Evolutionary conservation across 306 rosid genomes (phyloP), one percentile per base, ranked within the genome.

Genomic region (Fragaria ananassa): DNA sequence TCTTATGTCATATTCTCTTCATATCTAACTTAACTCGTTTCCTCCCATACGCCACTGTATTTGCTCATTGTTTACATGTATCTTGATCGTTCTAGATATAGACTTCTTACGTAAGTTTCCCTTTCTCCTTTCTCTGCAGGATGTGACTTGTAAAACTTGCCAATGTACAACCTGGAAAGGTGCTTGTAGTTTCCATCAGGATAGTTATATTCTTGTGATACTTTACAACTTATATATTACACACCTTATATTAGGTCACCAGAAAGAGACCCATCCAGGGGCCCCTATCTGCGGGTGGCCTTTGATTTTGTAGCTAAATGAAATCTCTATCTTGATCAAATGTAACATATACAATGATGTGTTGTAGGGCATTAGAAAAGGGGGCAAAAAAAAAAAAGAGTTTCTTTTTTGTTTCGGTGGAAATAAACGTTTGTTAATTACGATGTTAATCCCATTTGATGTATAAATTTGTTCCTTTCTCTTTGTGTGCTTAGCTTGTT

Each of bases 121-220:
- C 62, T 5, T 31, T 27, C 23, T 10, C 8, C 21, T 35, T 66
- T 29, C 17, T 21, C 31, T 58, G 82, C 79, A 53, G 63, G 60
- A 47, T 57, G 71, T 57, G 71, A 75, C 70, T 44, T 12, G 76
- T 77, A 74, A 71, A 77, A 54, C 31, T 44, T 57, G 68, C 31
- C 53, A 12, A 57, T 67, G 46, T 63, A 76, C 69, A 72, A 83
- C 83, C 68, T 65, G 64, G 66, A 54, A 79, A 81, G 70, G 70
- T 66, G 17, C 64, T 39, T 35, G 53, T 54, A 73, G 75, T 68
- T 84, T 75, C 68, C 75, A 42, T 10, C 70, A 47, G 25, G 21
- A 74, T 63, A 53, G 85, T 85, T 87, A 79, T 75, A 65, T 77
- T 78, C 88, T 51, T 72, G 80, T 69, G 81, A 83, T 45, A 73